Base-by-base conservation (phyloP, 2,329 filamentous ascomycete species). In the Hymenoscyphus repandus region DNA sequence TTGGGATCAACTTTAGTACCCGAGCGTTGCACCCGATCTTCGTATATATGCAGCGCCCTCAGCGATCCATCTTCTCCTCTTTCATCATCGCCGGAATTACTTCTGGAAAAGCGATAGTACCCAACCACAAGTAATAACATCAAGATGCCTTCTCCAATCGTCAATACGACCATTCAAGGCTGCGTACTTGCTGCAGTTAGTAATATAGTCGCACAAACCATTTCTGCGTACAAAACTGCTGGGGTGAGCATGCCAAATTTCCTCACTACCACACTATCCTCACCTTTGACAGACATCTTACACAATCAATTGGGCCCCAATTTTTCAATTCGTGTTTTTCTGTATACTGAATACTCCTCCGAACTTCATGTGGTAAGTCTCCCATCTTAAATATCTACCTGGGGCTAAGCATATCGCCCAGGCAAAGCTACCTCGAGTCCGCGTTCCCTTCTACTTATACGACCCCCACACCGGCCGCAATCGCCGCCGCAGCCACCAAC, bases 291-390 rank as follows among this genome's bases (percentile, higher is more conserved):
- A 88, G 83, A 72, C 69, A 47, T 69, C 80, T 10, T 76, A 88
- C 47, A 68, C 72, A 20, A 72, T 95, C 60, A 80, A 90, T 68
- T 76, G 77, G 69, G 70, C 78, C 5, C 81, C 86, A 3, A 75
- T 95, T 39, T 71, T 90, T 59, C 87, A 90, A 65, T 96, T 95
- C 69, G 71, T 88, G 46, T 64, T 89, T 47, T 95, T 85, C 72
- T 80, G 84, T 57, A 64, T 88, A 32, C 65, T 95, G 52, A 85
- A 78, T 68, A 86, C 84, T 37, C 90, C 90, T 2, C 87, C 87
- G 40, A 96, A 96, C 70, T 88, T 90, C 64, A 66, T 88, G 61
- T 96, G 90, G 90, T 82, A 67, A 60, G 71, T 68, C 10, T n/a
- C 32, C 33, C 12, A 27, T 48, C n/a, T 13, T 20, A 12, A n/a